Evolutionary conservation across 1,284 basidiomycete species (phyloP).

Genomic region (Singerocomus rubriflavus): DNA sequence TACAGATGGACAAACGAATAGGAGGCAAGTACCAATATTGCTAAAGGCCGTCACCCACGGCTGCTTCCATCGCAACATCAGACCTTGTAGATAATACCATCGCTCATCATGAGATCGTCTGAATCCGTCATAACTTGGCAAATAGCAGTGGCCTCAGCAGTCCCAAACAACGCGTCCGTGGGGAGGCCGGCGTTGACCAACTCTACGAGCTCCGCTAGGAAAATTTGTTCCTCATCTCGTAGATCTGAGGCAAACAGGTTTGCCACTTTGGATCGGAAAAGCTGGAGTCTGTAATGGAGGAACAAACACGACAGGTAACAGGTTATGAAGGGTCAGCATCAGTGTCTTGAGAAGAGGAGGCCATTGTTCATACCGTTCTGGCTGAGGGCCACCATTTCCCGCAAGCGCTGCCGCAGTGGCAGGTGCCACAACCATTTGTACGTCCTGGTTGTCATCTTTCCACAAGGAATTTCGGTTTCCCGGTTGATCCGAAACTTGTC

Average conservation of each 20-base stretch:
- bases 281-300: slow-evolving; percentile 50
- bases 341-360: background rate
- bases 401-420: slow-evolving; percentile 33
- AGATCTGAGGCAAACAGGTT: slow-evolving; percentile 65
- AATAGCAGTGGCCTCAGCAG: slow-evolving; percentile 74
- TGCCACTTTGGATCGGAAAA: slow-evolving; percentile 77
- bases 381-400: slow-evolving; percentile 43
- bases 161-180: slow-evolving; percentile 71
- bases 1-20: background rate
- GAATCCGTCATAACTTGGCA: slow-evolving; percentile 78
- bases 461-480: slow-evolving; percentile 49
- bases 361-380: slow-evolving; percentile 50
- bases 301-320: slow-evolving; percentile 4
- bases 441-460: slow-evolving; percentile 63
- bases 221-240: slow-evolving; percentile 74
- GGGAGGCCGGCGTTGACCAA: slow-evolving; percentile 78
- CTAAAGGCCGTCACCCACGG: background rate
- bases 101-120: slow-evolving; percentile 87
- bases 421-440: slow-evolving; percentile 54
- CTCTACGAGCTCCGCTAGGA: slow-evolving; percentile 69
- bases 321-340: slow-evolving; percentile 2
- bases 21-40: background rate
- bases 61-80: slow-evolving; percentile 29
- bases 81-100: slow-evolving; percentile 75
- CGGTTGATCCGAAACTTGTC: slow-evolving; percentile 32